A percentile compares a stretch with the other conserved stretches of the same genome.
Conservation (phyloP, 768 basidiomycete genomes). For the Sporobolomyces roseus region DNA sequence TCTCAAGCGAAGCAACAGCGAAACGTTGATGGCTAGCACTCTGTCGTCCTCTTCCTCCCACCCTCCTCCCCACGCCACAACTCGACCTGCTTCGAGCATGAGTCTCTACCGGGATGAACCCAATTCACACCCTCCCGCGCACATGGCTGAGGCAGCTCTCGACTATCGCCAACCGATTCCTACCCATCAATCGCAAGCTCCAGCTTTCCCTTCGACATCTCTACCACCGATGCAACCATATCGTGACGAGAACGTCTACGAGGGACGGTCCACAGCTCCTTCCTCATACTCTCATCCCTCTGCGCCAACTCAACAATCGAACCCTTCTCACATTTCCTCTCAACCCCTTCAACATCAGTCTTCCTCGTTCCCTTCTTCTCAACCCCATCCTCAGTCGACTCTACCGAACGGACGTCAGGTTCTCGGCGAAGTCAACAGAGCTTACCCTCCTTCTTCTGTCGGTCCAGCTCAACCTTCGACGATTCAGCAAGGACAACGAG, state of each 20-base stretch:
- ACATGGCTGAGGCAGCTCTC: neutral
- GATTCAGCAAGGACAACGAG: neutral
- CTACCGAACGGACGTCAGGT: conserved; percentile 15
- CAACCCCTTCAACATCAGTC: neutral
- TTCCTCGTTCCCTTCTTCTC: neutral
- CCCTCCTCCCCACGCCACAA: neutral
- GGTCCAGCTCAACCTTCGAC: neutral
- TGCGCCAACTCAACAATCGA: neutral
- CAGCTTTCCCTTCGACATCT: neutral
- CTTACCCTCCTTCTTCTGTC: neutral
- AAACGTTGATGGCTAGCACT: conserved; percentile 20
- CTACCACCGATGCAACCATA: conserved; percentile 7
- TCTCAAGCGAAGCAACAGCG: conserved; percentile 30
- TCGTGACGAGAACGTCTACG: conserved; percentile 37
- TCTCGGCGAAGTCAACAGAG: conserved; percentile 32
- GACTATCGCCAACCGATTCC: conserved; percentile 1
- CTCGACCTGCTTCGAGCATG: conserved; percentile 12
- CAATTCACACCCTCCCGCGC: neutral
- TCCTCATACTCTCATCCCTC: neutral
- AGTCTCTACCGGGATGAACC: conserved; percentile 21
- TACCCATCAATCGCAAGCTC: neutral
- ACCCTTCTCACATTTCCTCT: too few species aligned
- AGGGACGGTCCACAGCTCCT: conserved; percentile 2
- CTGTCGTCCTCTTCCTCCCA: neutral
- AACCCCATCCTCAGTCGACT: neutral